A percentile compares a stretch with the other conserved stretches of the same genome.
Conservation (phyloP, 176 grass and related monocot genomes). For the Pontederia crassipes region DNA sequence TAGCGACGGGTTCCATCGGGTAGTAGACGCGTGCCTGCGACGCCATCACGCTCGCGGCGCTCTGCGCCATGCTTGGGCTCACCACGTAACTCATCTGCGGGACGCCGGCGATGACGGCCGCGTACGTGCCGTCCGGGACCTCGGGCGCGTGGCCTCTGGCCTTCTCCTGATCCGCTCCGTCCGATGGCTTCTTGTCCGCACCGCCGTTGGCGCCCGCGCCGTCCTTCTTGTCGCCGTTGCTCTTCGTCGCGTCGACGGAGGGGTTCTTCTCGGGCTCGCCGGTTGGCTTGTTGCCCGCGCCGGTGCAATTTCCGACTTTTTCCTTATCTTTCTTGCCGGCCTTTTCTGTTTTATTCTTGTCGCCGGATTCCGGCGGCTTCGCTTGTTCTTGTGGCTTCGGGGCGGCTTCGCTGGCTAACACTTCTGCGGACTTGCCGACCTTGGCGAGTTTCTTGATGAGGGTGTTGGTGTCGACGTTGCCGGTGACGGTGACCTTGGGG, state of each 20-base stretch:
- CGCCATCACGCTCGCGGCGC: neutral
- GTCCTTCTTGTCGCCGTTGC: neutral
- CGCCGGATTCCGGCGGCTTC: neutral
- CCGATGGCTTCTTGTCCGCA: neutral
- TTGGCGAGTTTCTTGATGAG: slow-evolving; percentile 65
- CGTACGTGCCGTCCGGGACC: neutral
- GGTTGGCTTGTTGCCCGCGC: neutral
- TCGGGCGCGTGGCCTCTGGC: neutral
- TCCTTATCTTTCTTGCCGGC: slow-evolving; percentile 19
- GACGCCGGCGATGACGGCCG: slow-evolving; percentile 1
- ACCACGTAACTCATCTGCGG: slow-evolving; percentile 7
- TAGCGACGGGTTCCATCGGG: slow-evolving; percentile 36
- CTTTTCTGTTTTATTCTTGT: slow-evolving; percentile 19
- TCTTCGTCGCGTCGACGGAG: neutral
- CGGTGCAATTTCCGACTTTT: neutral
- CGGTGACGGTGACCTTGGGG: slow-evolving; percentile 61
- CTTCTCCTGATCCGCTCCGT: neutral
- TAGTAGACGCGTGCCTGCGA: slow-evolving; percentile 28
- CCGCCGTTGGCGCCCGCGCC: neutral
- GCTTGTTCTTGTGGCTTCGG: slow-evolving; percentile 17
- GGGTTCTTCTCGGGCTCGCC: neutral
- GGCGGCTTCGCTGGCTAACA: slow-evolving; percentile 11
- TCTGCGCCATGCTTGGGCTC: slow-evolving; percentile 13
- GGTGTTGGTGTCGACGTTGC: slow-evolving; percentile 49
- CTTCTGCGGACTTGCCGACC: slow-evolving; percentile 62